Evolutionary conservation across 805 yeast species (phyloP).

Genomic region (Tetrapisispora taiwanensis): DNA sequence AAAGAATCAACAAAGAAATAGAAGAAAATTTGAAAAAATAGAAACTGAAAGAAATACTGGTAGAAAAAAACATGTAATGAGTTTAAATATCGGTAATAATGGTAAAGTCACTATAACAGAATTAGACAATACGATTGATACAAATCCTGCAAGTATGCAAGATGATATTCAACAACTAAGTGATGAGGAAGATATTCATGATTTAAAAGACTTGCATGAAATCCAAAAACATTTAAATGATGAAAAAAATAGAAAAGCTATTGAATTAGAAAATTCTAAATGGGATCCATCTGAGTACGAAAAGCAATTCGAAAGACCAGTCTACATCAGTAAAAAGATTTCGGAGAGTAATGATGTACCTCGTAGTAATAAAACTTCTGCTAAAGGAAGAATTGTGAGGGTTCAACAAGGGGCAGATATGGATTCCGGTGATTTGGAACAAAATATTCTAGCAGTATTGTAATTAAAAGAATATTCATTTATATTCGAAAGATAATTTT

Average conservation of each 20-base stretch:
- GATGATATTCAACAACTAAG: slow-evolving; percentile 29
- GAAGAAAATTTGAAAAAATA: slow-evolving; percentile 51
- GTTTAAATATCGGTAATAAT: slow-evolving; percentile 61
- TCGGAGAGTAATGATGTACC: not conserved
- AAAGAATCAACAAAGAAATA: slow-evolving; percentile 72
- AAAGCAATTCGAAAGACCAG: slow-evolving; percentile 46
- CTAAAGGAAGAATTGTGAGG: slow-evolving; percentile 8
- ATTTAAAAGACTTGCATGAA: slow-evolving; percentile 21
- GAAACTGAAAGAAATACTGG: slow-evolving; percentile 57
- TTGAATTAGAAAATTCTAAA: slow-evolving; percentile 28
- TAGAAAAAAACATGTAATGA: slow-evolving; percentile 57
- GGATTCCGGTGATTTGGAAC: slow-evolving; percentile 19
- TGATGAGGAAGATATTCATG: slow-evolving; percentile 30
- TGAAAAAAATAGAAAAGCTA: slow-evolving; percentile 9
- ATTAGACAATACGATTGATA: slow-evolving; percentile 18
- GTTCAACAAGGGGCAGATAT: slow-evolving; percentile 14
- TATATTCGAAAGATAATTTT: too few species aligned
- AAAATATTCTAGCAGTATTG: slow-evolving; percentile 22
- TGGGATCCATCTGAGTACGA: slow-evolving; percentile 58
- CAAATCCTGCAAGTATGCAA: slow-evolving; percentile 20
- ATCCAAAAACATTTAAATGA: slow-evolving; percentile 18
- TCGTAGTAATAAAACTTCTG: not conserved
- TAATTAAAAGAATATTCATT: too few species aligned
- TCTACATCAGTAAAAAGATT: slow-evolving; percentile 25
- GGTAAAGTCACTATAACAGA: slow-evolving; percentile 69